Base-by-base conservation (phyloP, 2,329 filamentous ascomycete species). In the Blastomyces parvus region DNA sequence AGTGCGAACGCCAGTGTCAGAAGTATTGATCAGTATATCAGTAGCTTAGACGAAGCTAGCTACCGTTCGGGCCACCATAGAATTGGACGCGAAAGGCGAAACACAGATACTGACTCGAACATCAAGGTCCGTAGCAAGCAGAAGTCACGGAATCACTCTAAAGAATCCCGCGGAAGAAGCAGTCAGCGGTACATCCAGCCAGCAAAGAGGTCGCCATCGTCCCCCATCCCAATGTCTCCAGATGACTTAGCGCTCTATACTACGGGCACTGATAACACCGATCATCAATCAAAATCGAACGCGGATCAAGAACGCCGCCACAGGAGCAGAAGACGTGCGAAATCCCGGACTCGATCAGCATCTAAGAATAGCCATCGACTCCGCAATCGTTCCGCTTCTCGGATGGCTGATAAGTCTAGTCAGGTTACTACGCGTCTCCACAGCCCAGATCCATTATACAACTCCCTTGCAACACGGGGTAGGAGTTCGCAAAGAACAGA, bases 181-280 rank as follows among this genome's bases (percentile, higher is more conserved):
- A 79, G 83, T 14, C 81, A 84, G 55, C 84, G 87, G 27, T 88
- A 86, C 67, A 91, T 88, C 66, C 88, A 86, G 71, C 85, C 88
- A 22, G 84, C 86, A 14, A 96, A 96, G 76, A 83, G 89, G 27
- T 97, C 93, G 0, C 93, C 93, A 0, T 95, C 91, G 1, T 97
- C 93, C 0, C 93, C 93, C 0, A 83, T 96, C 1, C 91, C 92
- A 2, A 97, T 97, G 92, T 96, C 92, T 2, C 91, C 91, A 0
- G 90, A 96, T 69, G 91, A 97, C 70, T 73, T 90, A 64, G 71
- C 76, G 59, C 71, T 73, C 55, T 80, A 79, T 65, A 76, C 77
- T 58, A 75, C 73, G 5, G 79, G 76, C 64, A 73, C 77, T 8
- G 82, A 81, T 13, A 77, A 25, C 14, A 59, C 14, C 36, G 40